Conservation (phyloP, 73 alveolate genomes). For the Stentor roeselii region DNA sequence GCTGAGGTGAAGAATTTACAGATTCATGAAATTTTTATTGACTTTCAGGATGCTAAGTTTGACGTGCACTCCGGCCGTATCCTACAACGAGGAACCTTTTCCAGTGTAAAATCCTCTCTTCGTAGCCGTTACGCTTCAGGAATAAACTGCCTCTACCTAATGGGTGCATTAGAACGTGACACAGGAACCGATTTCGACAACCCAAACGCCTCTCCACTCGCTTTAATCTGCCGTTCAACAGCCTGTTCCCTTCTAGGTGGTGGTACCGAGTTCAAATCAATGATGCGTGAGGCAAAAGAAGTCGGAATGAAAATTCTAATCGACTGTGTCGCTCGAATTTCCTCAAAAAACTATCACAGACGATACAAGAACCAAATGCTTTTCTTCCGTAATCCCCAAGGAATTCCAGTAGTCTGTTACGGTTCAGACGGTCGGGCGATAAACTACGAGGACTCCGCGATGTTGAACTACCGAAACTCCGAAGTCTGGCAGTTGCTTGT, state of each 20-base stretch:
- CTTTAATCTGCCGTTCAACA: slow-evolving; percentile 86
- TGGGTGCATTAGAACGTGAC: slow-evolving; percentile 97
- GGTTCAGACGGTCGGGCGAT: slow-evolving; percentile 96
- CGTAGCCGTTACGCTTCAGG: slow-evolving; percentile 67
- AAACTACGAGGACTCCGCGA: slow-evolving; percentile 76
- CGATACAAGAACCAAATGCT: slow-evolving; percentile 83
- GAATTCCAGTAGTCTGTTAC: slow-evolving; percentile 77
- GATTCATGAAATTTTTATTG: slow-evolving; percentile 95
- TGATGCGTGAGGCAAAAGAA: slow-evolving; percentile 77
- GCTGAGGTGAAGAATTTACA: slow-evolving; percentile 72
- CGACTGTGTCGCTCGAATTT: slow-evolving; percentile 90
- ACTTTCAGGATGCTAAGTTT: slow-evolving; percentile 77
- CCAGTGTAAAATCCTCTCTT: slow-evolving; percentile 70
- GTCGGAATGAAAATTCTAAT: slow-evolving; percentile 83
- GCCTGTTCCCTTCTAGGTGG: slow-evolving; percentile 95
- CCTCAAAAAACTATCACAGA: slow-evolving; percentile 81
- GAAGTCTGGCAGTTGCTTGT: slow-evolving; percentile 91
- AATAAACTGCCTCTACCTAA: slow-evolving; percentile 81
- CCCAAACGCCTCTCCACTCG: slow-evolving; percentile 88
- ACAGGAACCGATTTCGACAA: slow-evolving; percentile 50
- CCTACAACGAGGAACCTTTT: slow-evolving; percentile 83
- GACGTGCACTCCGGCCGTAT: slow-evolving; percentile 75
- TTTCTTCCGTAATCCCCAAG: slow-evolving; percentile 80
- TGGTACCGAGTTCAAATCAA: slow-evolving; percentile 65
- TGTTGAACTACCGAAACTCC: slow-evolving; percentile 86